Conservation (phyloP, 257 asterid species). For the Euphrasia confusa region DNA sequence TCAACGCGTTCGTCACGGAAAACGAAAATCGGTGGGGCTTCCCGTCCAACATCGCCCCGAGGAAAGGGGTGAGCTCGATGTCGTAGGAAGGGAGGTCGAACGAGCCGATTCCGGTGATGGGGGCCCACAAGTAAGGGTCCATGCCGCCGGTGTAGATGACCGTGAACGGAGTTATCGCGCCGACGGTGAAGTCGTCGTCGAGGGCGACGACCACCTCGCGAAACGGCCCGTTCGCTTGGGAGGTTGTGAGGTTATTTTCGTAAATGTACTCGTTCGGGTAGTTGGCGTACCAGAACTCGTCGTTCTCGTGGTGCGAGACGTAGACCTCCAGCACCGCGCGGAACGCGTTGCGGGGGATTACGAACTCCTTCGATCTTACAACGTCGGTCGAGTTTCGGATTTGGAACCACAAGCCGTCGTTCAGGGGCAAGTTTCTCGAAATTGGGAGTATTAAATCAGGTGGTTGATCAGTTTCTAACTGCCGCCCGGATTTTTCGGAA, state of each 20-base stretch:
- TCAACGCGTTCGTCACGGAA: slow-evolving; percentile 58
- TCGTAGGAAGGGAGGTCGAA: slow-evolving; percentile 73
- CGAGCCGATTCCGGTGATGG: slow-evolving; percentile 69
- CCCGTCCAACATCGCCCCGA: slow-evolving; percentile 58
- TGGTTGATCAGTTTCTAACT: not conserved
- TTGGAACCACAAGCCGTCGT: slow-evolving; percentile 79
- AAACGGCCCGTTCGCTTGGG: slow-evolving; percentile 66
- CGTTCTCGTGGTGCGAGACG: slow-evolving; percentile 74
- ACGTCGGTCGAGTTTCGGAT: slow-evolving; percentile 48
- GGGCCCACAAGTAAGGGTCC: slow-evolving; percentile 74
- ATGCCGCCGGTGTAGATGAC: slow-evolving; percentile 78
- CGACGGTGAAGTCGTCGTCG: slow-evolving; percentile 39
- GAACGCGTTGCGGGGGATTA: slow-evolving; percentile 50
- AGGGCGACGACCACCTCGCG: slow-evolving; percentile 60
- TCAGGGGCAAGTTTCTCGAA: slow-evolving; percentile 54
- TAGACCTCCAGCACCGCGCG: slow-evolving; percentile 69
- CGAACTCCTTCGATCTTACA: slow-evolving; percentile 38
- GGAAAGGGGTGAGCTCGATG: slow-evolving; percentile 60
- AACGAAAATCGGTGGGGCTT: slow-evolving; percentile 44
- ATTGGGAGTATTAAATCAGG: slow-evolving; percentile 71
- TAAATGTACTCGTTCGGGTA: slow-evolving; percentile 50
- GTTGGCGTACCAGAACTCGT: slow-evolving; percentile 76
- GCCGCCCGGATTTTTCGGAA: slow-evolving; percentile 2
- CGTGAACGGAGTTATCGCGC: slow-evolving; percentile 72
- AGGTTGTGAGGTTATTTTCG: slow-evolving; percentile 34